These are phyloP conservation scores for Periconia sp. DNA, from an alignment of 2,329 filamentous ascomycete species.

Conservation along the genomic window DNA sequence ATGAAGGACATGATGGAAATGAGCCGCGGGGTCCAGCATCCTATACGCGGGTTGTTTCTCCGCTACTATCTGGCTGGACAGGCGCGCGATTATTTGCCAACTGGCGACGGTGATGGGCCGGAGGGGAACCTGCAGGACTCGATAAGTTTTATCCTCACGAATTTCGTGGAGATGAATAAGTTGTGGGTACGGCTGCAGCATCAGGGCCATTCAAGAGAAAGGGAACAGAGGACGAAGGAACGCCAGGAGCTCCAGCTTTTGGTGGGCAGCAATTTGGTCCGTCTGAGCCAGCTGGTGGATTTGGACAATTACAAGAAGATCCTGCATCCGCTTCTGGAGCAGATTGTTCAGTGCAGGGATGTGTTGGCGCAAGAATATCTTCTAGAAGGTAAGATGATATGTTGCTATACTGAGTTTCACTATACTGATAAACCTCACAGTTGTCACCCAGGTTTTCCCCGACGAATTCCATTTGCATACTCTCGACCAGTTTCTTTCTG, in stretches of 20 bases:
- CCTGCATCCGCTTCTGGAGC: slow-evolving; percentile 83
- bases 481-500: slow-evolving; percentile 89
- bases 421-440: slow-evolving; percentile 48
- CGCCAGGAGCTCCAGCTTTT: slow-evolving; percentile 92
- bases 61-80: slow-evolving; percentile 96
- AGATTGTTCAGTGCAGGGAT: slow-evolving; percentile 97
- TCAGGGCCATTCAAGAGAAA: slow-evolving; percentile 92
- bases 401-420: not conserved
- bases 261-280: slow-evolving; percentile 93
- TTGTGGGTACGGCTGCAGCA: slow-evolving; percentile 97
- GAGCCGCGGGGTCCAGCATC: slow-evolving; percentile 96
- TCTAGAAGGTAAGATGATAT: slow-evolving; percentile 66
- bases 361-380: slow-evolving; percentile 97
- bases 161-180: slow-evolving; percentile 99
- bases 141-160: slow-evolving; percentile 96
- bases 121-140: slow-evolving; percentile 96
- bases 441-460: slow-evolving; percentile 98
- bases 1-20: slow-evolving; percentile 99
- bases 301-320: slow-evolving; percentile 94
- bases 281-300: slow-evolving; percentile 93
- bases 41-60: slow-evolving; percentile 90
- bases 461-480: slow-evolving; percentile 98
- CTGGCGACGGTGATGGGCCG: slow-evolving; percentile 80
- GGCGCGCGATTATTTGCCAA: slow-evolving; percentile 84
- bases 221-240: slow-evolving; percentile 91